Conservation (phyloP, 1,284 basidiomycete species). For the Melampsora larici-populina region DNA sequence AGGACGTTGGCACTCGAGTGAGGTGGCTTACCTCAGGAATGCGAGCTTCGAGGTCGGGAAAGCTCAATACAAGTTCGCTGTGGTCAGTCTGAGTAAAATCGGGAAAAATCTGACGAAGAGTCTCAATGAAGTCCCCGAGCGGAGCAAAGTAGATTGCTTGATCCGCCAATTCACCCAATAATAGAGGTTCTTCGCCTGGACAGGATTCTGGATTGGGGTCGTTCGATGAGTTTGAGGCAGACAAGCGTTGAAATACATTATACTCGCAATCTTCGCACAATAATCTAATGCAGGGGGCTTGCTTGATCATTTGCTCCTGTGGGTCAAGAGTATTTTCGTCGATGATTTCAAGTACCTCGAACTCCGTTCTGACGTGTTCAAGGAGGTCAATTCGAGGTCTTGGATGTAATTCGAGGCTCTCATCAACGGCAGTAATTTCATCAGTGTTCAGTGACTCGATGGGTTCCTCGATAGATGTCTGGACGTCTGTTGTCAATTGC, state of each 20-base stretch:
- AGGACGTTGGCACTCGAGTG: neutral
- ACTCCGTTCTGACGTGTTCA: neutral
- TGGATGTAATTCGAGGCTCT: slow-evolving; percentile 7
- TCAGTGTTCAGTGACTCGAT: slow-evolving; percentile 1
- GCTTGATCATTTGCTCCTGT: neutral
- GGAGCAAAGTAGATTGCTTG: slow-evolving; percentile 26
- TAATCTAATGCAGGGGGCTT: slow-evolving; percentile 16
- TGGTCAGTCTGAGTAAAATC: slow-evolving; percentile 14
- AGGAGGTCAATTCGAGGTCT: slow-evolving; percentile 7
- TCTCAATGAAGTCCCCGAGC: slow-evolving; percentile 5
- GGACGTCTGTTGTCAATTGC: too few relatives aligned
- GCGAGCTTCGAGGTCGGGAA: slow-evolving; percentile 18
- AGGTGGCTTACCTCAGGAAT: slow-evolving; percentile 23
- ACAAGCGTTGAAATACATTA: slow-evolving; percentile 22
- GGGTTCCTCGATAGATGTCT: neutral
- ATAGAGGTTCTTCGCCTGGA: neutral
- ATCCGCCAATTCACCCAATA: slow-evolving; percentile 23
- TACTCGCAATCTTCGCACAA: slow-evolving; percentile 32
- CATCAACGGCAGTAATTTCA: neutral
- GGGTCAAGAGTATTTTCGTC: neutral
- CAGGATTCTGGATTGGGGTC: neutral
- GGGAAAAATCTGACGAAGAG: slow-evolving; percentile 33
- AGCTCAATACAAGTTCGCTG: slow-evolving; percentile 33
- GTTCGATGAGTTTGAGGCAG: neutral
- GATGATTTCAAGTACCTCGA: neutral